A percentile compares a stretch with the other conserved stretches of the same genome.
phyloP scores from a whole-genome alignment of 352 stramenopile genomes.

The Thraustochytrium aureum region DNA sequence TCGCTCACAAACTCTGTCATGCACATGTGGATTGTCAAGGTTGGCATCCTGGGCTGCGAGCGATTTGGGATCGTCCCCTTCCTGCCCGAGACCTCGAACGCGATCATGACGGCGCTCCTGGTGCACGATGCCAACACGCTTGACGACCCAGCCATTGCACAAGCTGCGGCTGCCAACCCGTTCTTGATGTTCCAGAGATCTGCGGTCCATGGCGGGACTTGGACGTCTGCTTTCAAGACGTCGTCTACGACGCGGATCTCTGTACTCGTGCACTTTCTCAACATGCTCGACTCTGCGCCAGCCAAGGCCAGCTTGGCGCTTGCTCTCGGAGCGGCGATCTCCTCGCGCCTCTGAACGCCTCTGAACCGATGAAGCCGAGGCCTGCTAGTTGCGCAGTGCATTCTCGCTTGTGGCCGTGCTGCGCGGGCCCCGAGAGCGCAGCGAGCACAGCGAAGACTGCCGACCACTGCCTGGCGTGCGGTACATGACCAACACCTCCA shows the following conservation, averaged over 20 bases:
- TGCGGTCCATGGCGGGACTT: conserved; percentile 35
- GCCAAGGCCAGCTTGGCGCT: too few species aligned
- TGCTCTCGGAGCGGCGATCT: too few species aligned
- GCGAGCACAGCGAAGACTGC: too few species aligned
- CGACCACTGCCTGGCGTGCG: too few species aligned
- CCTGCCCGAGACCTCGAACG: conserved; percentile 62
- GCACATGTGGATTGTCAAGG: conserved; percentile 3
- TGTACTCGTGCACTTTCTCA: conserved; percentile 4
- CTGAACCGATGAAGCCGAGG: too few species aligned
- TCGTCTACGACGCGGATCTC: conserved; percentile 34
- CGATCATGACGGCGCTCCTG: conserved; percentile 61
- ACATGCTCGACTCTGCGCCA: background rate
- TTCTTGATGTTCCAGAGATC: conserved; percentile 20
- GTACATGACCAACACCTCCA: too few species aligned
- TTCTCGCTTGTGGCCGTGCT: too few species aligned
- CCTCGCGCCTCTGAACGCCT: too few species aligned
- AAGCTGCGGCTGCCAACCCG: conserved; percentile 2
- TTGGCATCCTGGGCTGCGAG: conserved; percentile 37
- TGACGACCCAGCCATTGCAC: background rate
- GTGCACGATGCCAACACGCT: conserved; percentile 55
- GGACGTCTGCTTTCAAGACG: conserved; percentile 16
- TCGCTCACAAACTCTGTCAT: conserved; percentile 70
- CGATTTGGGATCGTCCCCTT: conserved; percentile 54
- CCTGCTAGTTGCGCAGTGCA: too few species aligned
- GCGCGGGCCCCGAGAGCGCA: too few species aligned